Percentiles rank a stretch among this genome's conserved stretches.
phyloP scores from a whole-genome alignment of 345 rosid genomes.

The Turnera subulata region DNA sequence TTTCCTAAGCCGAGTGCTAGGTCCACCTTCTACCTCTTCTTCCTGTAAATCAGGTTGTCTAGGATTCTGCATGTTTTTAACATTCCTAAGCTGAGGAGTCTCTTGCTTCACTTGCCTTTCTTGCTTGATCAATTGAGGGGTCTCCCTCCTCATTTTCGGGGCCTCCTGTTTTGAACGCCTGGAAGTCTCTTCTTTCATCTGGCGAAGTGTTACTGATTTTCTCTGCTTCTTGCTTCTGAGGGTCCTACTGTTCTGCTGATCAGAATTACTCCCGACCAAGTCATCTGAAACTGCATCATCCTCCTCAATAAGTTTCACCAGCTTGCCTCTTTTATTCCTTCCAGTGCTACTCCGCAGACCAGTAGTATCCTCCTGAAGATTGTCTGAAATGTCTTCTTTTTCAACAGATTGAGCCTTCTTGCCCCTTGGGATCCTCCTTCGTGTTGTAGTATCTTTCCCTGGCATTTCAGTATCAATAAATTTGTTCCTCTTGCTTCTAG shows the following conservation, averaged over 20 bases:
- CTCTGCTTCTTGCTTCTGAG: slow-evolving; percentile 20
- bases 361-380: slow-evolving; percentile 20
- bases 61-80: slow-evolving; percentile 26
- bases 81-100: slow-evolving; percentile 22
- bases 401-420: slow-evolving; percentile 17
- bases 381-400: slow-evolving; percentile 28
- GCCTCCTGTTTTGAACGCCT: slow-evolving; percentile 21
- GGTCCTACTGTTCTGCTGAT: slow-evolving; percentile 8
- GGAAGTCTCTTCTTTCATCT: slow-evolving; percentile 27
- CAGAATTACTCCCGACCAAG: slow-evolving; percentile 24
- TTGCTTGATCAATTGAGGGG: slow-evolving; percentile 12
- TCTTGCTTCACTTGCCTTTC: slow-evolving; percentile 38
- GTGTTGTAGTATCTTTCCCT: slow-evolving; percentile 12
- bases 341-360: slow-evolving; percentile 16
- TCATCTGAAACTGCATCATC: slow-evolving; percentile 38
- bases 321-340: slow-evolving; percentile 46
- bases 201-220: slow-evolving; percentile 14
- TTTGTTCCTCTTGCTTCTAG: slow-evolving; percentile 28
- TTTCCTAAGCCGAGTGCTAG: slow-evolving; percentile 72
- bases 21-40: slow-evolving; percentile 56
- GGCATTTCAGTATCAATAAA: slow-evolving; percentile 20
- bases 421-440: slow-evolving; percentile 19
- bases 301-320: slow-evolving; percentile 26
- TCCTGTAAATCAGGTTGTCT: slow-evolving; percentile 20
- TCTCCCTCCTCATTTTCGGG: slow-evolving; percentile 6